Percentiles rank a stretch among this genome's conserved stretches.
phyloP scores from a whole-genome alignment of 164 flowering plant genomes.

The Stephania japonica region DNA sequence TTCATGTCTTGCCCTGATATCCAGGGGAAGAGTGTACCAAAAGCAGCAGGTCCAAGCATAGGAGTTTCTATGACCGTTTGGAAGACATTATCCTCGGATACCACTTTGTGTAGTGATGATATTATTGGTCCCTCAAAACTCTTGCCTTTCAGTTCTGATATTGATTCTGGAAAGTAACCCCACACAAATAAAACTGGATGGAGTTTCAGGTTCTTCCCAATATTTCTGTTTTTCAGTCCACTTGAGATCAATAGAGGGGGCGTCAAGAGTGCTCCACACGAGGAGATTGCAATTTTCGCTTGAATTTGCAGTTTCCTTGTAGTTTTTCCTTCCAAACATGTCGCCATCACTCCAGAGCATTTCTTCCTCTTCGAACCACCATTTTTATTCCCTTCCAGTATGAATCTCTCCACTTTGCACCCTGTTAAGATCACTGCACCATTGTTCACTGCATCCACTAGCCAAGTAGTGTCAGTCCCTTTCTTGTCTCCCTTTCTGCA shows the following conservation, averaged over 20 bases:
- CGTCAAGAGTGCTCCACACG: constrained; percentile 68
- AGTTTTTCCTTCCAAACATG: constrained; percentile 21
- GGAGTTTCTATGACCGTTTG: constrained; percentile 32
- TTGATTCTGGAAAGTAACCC: constrained; percentile 37
- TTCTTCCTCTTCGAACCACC: constrained; percentile 27
- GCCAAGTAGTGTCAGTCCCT: constrained; percentile 70
- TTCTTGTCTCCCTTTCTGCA: constrained; percentile 55
- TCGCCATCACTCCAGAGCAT: constrained; percentile 57
- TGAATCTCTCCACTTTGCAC: constrained; percentile 58
- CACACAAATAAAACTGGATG: constrained; percentile 40
- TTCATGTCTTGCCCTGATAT: constrained; percentile 36
- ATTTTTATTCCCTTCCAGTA: constrained; percentile 32
- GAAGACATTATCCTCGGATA: constrained; percentile 14
- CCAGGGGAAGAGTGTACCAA: constrained; percentile 32
- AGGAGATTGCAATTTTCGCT: constrained; percentile 62
- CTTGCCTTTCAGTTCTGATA: constrained; percentile 25
- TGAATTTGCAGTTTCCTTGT: constrained; percentile 41
- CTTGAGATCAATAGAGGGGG: constrained; percentile 69
- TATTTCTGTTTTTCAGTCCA: constrained; percentile 42
- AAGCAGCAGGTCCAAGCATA: constrained; percentile 28
- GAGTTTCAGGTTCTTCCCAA: constrained; percentile 41
- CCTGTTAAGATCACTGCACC: constrained; percentile 73
- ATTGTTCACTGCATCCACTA: constrained; percentile 58
- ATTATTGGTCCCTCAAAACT: constrained; percentile 37
- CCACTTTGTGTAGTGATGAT: constrained; percentile 30